Base-by-base conservation (phyloP, 2,329 filamentous ascomycete species). In the Reticulascus tulasneorum region DNA sequence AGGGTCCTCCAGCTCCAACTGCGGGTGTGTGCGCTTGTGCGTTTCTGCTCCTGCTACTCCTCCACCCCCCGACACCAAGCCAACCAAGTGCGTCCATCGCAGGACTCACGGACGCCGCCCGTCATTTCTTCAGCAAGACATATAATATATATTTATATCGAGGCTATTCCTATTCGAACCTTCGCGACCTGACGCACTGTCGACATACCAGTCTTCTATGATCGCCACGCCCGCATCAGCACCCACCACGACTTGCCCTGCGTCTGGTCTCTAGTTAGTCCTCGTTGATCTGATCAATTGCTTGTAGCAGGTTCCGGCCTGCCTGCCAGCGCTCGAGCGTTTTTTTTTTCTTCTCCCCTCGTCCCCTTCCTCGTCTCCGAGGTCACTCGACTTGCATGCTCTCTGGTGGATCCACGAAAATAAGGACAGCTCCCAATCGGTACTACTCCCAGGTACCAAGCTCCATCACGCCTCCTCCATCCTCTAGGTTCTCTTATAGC, bases 271-370 rank as follows among this genome's bases (percentile, higher is more conserved):
- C 34, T 50, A 34, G 37, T 42, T 35, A 32, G 37, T 40, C 43
- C 47, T 44, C 44, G 46, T 42, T 46, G 46, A 48, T 48, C 46
- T 50, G 40, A 42, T 48, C 47, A 47, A 47, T 48, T 50, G 46
- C 44, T 46, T n/a, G 45, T 45, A 47, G 41, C 40, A 44, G 42
- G 31, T 33, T 35, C 43, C 43, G 37, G 40, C 40, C 43, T 26
- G 35, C 39, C 42, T 44, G 42, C 42, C 42, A 44, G 33, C 35
- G 44, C 44, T 46, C 44, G 44, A 45, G 44, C 44, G 42, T 39
- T 36, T 42, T 33, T 36, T 31, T 28, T 26, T 16, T 18, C 33
- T 20, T 35, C 24, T 27, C 33, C 33, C 22, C 15, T 20, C 28
- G 28, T 12, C 15, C 15, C 28, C 28, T 20, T 17, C 18, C n/a